Evolutionary conservation across 331 rosid species (phyloP).

Genomic region (Erythrophleum ivorense): DNA sequence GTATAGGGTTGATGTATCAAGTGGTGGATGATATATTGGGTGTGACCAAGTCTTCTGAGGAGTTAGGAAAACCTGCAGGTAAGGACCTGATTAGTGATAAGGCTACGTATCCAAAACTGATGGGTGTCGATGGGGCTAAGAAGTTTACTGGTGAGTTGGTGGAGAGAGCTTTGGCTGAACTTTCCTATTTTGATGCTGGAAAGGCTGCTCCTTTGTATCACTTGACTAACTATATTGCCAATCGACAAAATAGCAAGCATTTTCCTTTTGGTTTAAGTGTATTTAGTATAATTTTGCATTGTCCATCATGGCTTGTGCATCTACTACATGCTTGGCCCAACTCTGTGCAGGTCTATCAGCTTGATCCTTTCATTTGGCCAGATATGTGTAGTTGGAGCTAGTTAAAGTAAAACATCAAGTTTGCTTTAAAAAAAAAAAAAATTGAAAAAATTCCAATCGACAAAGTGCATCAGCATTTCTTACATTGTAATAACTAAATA

Average conservation of each 20-base stretch:
- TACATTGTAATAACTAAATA: background rate
- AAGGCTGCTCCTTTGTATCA: constrained; percentile 31
- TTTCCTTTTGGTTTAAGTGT: background rate
- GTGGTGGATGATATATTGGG: constrained; percentile 56
- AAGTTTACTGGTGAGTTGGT: constrained; percentile 9
- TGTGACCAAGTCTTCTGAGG: constrained; percentile 40
- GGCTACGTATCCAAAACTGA: constrained; percentile 51
- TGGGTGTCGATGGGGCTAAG: constrained; percentile 47
- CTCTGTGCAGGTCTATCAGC: background rate
- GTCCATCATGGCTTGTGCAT: background rate
- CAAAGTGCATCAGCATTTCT: background rate
- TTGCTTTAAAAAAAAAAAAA: background rate
- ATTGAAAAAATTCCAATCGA: background rate
- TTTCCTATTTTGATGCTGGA: constrained; percentile 8
- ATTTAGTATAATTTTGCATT: background rate
- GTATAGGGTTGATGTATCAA: constrained; percentile 50
- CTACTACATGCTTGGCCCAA: background rate
- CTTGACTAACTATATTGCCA: background rate
- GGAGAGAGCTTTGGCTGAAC: constrained; percentile 1
- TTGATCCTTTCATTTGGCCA: background rate
- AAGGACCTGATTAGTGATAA: constrained; percentile 46
- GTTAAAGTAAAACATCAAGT: background rate
- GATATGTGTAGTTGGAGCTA: background rate
- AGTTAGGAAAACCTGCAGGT: constrained; percentile 47
- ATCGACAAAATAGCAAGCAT: background rate